Evolutionary conservation across 2,329 filamentous ascomycete genomes (phyloP).

Genomic region (Diaporthe eres): DNA sequence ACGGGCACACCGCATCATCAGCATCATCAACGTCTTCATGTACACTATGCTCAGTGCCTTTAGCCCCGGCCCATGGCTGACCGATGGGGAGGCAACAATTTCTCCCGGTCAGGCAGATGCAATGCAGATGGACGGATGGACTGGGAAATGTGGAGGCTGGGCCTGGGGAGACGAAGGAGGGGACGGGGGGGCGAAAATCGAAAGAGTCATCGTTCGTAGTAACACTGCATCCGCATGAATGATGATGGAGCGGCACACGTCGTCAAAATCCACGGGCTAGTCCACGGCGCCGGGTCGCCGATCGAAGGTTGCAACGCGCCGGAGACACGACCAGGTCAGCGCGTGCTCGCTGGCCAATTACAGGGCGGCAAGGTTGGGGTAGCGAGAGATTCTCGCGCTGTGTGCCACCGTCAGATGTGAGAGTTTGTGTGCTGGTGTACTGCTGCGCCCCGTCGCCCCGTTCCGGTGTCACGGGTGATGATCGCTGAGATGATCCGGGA

Average conservation of each 20-base stretch:
- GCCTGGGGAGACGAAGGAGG: not conserved
- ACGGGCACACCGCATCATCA: conserved; percentile 29
- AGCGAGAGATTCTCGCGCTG: conserved; percentile 37
- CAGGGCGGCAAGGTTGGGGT: conserved; percentile 6
- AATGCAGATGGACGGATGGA: conserved; percentile 14
- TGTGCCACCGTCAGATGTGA: conserved; percentile 10
- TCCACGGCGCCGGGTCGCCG: conserved; percentile 34
- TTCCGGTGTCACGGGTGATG: conserved; percentile 33
- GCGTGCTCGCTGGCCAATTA: conserved; percentile 41
- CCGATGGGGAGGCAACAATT: conserved; percentile 1
- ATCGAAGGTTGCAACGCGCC: conserved; percentile 38
- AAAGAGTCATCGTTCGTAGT: conserved; percentile 21
- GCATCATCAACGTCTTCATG: not conserved
- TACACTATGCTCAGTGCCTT: not conserved
- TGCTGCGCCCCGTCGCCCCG: conserved; percentile 37
- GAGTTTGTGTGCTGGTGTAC: conserved; percentile 9
- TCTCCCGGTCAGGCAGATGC: not conserved
- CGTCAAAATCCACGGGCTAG: conserved; percentile 20
- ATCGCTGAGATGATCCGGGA: conserved; percentile 28
- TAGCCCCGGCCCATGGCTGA: conserved; percentile 2
- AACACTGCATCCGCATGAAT: conserved; percentile 31
- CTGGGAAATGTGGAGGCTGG: conserved; percentile 18
- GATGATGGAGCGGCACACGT: conserved; percentile 32
- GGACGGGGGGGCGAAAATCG: not conserved
- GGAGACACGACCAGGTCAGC: conserved; percentile 35